Percentiles rank a stretch among this genome's conserved stretches.
Conservation (phyloP, 257 asterid genomes). For the Penstemon barbatus region DNA sequence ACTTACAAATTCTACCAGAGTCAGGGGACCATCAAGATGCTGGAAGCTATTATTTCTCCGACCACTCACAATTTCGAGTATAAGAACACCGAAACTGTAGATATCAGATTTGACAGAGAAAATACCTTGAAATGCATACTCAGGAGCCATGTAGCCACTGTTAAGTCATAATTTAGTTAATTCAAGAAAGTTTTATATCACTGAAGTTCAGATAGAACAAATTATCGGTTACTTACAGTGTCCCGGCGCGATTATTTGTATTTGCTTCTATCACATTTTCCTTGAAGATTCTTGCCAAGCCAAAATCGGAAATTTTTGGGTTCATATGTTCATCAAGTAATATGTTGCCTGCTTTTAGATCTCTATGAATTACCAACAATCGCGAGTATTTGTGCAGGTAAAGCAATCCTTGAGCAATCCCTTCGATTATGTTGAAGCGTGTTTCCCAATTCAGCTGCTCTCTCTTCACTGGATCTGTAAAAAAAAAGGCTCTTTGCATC, state of each 20-base stretch:
- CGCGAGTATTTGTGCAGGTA: conserved; percentile 50
- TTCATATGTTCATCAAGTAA: conserved; percentile 49
- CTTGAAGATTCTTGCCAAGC: conserved; percentile 42
- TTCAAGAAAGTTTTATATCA: neutral
- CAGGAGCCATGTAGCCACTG: conserved; percentile 54
- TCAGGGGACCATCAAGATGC: conserved; percentile 32
- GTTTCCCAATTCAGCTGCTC: conserved; percentile 33
- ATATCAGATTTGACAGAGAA: conserved; percentile 50
- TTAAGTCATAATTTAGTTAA: neutral
- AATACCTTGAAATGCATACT: conserved; percentile 43
- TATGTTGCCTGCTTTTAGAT: conserved; percentile 44
- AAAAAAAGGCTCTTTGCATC: neutral
- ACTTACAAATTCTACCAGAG: conserved; percentile 46
- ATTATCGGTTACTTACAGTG: conserved; percentile 33
- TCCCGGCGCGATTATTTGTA: conserved; percentile 36
- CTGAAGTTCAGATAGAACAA: neutral
- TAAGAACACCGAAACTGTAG: conserved; percentile 45
- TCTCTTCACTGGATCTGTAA: conserved; percentile 31
- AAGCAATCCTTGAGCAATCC: conserved; percentile 46
- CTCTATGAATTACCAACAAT: conserved; percentile 42
- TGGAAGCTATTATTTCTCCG: conserved; percentile 33
- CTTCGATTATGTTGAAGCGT: conserved; percentile 40
- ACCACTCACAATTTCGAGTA: conserved; percentile 47
- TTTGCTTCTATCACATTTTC: conserved; percentile 37
- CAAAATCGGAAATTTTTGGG: conserved; percentile 52